Evolutionary conservation across 1,284 basidiomycete species (phyloP).

Genomic region (Polyporus tsugae): DNA sequence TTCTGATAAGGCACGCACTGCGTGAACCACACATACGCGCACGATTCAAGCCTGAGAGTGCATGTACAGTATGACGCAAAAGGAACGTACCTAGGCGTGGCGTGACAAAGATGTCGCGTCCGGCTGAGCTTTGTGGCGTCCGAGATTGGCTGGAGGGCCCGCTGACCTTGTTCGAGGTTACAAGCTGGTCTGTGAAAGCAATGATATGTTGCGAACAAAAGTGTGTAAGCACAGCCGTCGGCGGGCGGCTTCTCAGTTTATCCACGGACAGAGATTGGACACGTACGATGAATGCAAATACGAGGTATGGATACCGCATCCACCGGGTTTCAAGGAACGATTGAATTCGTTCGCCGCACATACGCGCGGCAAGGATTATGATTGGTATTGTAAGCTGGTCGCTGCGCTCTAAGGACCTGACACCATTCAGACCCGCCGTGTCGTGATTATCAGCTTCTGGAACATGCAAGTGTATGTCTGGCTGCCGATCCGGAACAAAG

Average conservation of each 20-base stretch:
- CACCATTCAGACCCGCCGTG: neutral
- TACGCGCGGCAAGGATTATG: neutral
- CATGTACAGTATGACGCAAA: neutral
- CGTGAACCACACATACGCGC: neutral
- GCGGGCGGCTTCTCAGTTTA: neutral
- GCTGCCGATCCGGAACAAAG: neutral
- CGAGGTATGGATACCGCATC: neutral
- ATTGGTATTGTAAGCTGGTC: neutral
- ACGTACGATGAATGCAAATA: neutral
- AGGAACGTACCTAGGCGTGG: neutral
- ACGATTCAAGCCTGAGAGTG: neutral
- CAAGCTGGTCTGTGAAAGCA: neutral
- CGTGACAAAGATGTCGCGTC: neutral
- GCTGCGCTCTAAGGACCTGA: neutral
- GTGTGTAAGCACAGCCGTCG: neutral
- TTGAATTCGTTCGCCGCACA: neutral
- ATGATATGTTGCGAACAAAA: neutral
- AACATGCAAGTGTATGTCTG: neutral
- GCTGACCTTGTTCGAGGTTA: neutral
- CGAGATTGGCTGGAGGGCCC: neutral
- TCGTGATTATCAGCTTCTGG: neutral
- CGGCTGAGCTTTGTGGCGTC: neutral
- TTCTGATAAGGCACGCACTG: neutral
- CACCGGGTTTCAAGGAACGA: neutral
- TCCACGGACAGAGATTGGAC: neutral